Conservation (phyloP, 257 asterid genomes). For the Rhazya stricta region DNA sequence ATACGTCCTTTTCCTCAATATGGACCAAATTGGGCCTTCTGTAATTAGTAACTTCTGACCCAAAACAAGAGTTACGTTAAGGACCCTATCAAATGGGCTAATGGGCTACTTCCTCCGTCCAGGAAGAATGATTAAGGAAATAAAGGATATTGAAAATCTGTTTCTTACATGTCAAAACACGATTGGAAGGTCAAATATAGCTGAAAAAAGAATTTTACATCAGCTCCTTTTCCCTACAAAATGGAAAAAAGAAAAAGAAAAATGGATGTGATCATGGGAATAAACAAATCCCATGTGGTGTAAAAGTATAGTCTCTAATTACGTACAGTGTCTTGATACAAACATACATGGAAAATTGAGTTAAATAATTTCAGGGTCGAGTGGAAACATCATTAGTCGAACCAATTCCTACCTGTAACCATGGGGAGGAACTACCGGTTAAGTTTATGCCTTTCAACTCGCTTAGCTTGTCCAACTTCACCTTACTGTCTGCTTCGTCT, state of each 20-base stretch:
- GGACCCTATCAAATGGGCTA: not conserved
- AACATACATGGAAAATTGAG: not conserved
- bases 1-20: too few species aligned
- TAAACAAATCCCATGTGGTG: not conserved
- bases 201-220: not conserved
- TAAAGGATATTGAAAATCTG: not conserved
- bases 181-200: not conserved
- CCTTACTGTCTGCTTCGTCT: constrained; percentile 65
- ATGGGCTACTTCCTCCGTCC: not conserved
- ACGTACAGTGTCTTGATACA: constrained; percentile 7
- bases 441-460: constrained; percentile 34
- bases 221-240: not conserved
- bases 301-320: not conserved
- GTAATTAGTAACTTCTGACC: not conserved
- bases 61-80: too few species aligned
- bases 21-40: not conserved
- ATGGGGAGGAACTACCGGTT: constrained; percentile 44
- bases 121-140: not conserved
- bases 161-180: not conserved
- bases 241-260: not conserved
- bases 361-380: constrained; percentile 14
- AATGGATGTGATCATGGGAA: not conserved
- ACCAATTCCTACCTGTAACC: constrained; percentile 91
- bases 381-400: constrained; percentile 38
- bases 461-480: constrained; percentile 53